These are phyloP conservation scores for Anthracocystis walkeri DNA, from an alignment of 1,284 basidiomycete genomes.

Conservation along the genomic window DNA sequence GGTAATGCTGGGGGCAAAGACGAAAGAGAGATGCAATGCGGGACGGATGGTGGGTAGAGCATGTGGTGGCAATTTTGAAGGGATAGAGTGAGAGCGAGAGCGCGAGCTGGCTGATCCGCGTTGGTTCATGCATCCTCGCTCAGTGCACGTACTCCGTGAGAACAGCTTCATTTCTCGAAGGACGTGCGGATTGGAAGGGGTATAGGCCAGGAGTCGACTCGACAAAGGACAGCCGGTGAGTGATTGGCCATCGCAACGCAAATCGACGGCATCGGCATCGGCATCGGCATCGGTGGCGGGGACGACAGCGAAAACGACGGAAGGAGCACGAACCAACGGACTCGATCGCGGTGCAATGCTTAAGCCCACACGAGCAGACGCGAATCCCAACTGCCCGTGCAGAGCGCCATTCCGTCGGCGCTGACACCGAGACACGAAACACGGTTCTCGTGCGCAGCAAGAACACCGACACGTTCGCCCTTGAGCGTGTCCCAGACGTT, in stretches of 20 bases:
- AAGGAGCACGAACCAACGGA: no score
- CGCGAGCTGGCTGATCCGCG: slow-evolving; percentile 7
- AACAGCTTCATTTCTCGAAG: background rate
- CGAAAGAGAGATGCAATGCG: slow-evolving; percentile 10
- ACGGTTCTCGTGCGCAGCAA: slow-evolving; percentile 97
- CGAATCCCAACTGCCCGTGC: slow-evolving; percentile 98
- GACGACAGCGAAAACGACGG: background rate
- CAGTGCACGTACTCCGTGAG: background rate
- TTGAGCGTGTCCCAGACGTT: slow-evolving; percentile 99
- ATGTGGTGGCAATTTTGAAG: background rate
- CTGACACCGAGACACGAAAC: slow-evolving; percentile 96
- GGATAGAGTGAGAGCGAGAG: slow-evolving; percentile 1
- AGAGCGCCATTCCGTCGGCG: slow-evolving; percentile 95
- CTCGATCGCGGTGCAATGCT: background rate
- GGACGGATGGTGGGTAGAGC: background rate
- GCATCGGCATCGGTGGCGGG: no score
- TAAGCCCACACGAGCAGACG: slow-evolving; percentile 76
- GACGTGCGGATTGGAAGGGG: slow-evolving; percentile 9
- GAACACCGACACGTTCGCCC: slow-evolving; percentile 94
- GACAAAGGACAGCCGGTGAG: background rate
- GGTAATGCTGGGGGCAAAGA: slow-evolving; percentile 1
- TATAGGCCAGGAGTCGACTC: slow-evolving; percentile 25
- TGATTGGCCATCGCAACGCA: slow-evolving; percentile 7
- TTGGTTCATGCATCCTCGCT: background rate
- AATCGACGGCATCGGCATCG: background rate